Base-by-base conservation (phyloP, 768 basidiomycete species). In the Suillus americanus region DNA sequence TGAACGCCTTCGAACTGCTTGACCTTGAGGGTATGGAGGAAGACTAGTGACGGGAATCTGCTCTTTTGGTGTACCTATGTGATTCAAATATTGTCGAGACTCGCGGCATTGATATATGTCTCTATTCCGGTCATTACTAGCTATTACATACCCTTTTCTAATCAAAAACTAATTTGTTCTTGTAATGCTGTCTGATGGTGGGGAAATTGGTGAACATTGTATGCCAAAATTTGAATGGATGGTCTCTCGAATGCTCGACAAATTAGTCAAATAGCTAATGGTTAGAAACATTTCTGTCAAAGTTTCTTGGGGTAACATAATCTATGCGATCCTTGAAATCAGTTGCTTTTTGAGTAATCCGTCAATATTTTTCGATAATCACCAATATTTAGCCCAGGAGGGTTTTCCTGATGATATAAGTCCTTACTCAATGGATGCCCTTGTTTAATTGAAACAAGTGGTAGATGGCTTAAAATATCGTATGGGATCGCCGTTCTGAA, bases 111-210 rank as follows among this genome's bases (percentile, higher is more conserved):
- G 50, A 50, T 50, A 28, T 13, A 48, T 25, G 25, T 25, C 48
- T 50, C 23, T 8, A 50, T 50, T 6, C 7, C 3, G 3, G 50
- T 51, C 50, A 51, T 51, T 51, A 51, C 50, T 51, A 51, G 25
- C 25, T 46, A 46, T 51, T 51, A 51, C 50, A 51, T 51, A 51
- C 50, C 25, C 25, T 51, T 28, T 51, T 51, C 50, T 51, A 51
- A 51, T 51, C 25, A 51, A 51, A 51, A 51, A 16, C 14, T 16
- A 51, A 28, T 51, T 48, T 51, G 0, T 51, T 51, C 6, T 0
- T 51, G 50, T 51, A 51, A 51, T 51, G 25, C 50, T 51, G 50
- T 51, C 14, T 51, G 50, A 28, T 51, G 50, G 50, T 1, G 14
- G 48, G 25, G 25, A 50, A 28, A 51, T 16, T 51, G 48, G 25